Evolutionary conservation across 768 basidiomycete species (phyloP), one percentile per base, ranked within the genome.

Genomic region (Agrocybe praecox): DNA sequence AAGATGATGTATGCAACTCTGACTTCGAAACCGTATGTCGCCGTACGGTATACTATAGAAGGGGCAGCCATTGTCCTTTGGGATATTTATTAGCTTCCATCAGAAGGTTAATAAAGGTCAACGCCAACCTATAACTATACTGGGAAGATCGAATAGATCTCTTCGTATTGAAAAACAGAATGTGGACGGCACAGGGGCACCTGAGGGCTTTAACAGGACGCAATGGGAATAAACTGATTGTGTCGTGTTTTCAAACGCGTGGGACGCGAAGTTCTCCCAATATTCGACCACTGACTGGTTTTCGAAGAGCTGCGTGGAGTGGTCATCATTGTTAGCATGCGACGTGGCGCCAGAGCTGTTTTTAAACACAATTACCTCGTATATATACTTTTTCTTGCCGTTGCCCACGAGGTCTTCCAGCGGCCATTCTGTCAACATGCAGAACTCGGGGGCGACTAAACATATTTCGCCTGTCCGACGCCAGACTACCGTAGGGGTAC

Each of bases 401-500:
- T 56, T 63, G 53, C 65, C 64, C 47, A 80, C 73, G 36, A 99
- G 80, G 61, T 98, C 94, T 59, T 92, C 89, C 72, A 89, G 80
- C 9, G 85, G 84, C 92, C 94, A 96, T 63, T 90, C 93, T 9
- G 94, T 95, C 59, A 99, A 78, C 82, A 93, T 89, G 70, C 90
- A 92, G 68, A 99, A 98, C 73, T 99, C 97, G 6, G 94, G 91
- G 0, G 95, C 96, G 46, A 95, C 97, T 46, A 97, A 87, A 67
- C 94, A 96, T 22, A 99, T 95, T 75, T 99, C 97, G 65, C 97
- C 97, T 18, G 97, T 99, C 49, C 97, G 83, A 45, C 97, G 88
- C 96, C 96, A 99, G 11, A 96, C 92, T 42, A 96, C 94, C 1
- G 96, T 98, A 2, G 96, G 96, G 24, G 96, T 98, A 11, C 96